Base-by-base conservation (phyloP, 305 asterid genomes). In the Caryopteris hybrid region DNA sequence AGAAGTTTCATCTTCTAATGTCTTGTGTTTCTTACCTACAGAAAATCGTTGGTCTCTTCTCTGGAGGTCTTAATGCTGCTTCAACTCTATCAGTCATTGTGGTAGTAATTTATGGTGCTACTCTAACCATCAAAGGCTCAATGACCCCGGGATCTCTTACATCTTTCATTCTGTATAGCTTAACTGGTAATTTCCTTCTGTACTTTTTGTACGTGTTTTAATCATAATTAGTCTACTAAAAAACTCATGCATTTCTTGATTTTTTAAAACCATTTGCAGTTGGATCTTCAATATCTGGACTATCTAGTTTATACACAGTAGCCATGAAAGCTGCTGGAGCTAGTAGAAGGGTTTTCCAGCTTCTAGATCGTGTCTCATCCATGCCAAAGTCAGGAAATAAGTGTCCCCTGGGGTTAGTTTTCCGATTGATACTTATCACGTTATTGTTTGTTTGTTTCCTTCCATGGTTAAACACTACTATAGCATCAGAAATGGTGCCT, bases 321-420 rank as follows among this genome's bases (percentile, higher is more conserved):
- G 82, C 88, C 62, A 91, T 91, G 98, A 91, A 89, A 87, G 98
- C 98, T 58, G 98, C 96, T 62, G 98, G 98, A 77, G 96, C 98
- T 21, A 91, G 98, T 77, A 85, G 98, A 77, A 74, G 98, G 56
- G 98, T 92, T 78, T 89, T 89, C 76, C 96, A 91, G 79, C 83
- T 91, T 69, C 66, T 91, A 59, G 98, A 91, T 62, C 96, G 94
- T 41, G 81, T 62, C 61, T 87, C 98, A 16, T 48, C 88, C 81
- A 87, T 92, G 95, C 87, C 92, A 52, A 68, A 80, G 78, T 66
- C 96, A 21, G 98, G 98, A 75, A 70, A 84, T 52, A 89, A 79
- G 72, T 80, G 95, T 64, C 95, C 97, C 3, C 50, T 80, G 59
- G 95, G 89, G 97, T 91, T 47, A 83, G 89, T 78, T 64, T 38